Evolutionary conservation across 306 rosid genomes (phyloP), one percentile per base, ranked within the genome.

Genomic region (Spatholobus suberectus): DNA sequence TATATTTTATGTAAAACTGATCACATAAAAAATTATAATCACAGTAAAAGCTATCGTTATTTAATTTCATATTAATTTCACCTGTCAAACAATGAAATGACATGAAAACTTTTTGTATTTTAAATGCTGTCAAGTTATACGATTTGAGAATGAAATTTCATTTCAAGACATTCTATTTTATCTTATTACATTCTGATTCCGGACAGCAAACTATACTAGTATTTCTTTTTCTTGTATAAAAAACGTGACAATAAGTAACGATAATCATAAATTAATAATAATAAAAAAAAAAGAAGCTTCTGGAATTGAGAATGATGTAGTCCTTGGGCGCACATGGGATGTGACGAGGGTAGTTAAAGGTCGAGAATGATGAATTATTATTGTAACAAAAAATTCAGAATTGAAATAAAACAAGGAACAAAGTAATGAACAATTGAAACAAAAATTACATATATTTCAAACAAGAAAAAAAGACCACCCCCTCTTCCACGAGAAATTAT

Each of bases 251-350:
- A 58, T 5, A 12, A 58, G 3, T 58, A 24, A 24, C 35, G 5
- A 24, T 26, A 24, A 14, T 58, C 24, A 24, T 27, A 6, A 11
- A 0, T n/a, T n/a, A 24, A 55, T 21, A 20, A 3, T 21, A 21
- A 55, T 55, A 12, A 55, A 32, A 15, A n/a, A n/a, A n/a, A n/a
- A n/a, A n/a, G n/a, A n/a, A 34, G 70, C 6, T 63, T 37, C 4
- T 75, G 68, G 61, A 24, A 75, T n/a, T 52, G 52, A 35, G 52
- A 35, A 20, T 52, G 20, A 10, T 20, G 18, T 58, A 11, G 13
- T 35, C 49, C 27, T 74, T 35, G 66, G 9, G n/a, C 35, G 49
- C 80, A 75, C 70, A 75, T 75, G 55, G 55, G 20, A 9, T 32
- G 27, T 1, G 26, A 47, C 11, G 77, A 54, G 5, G 11, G 75